A percentile compares a stretch with the other conserved stretches of the same genome.
phyloP scores from a whole-genome alignment of 768 basidiomycete genomes.

The Tricholoma sp. region DNA sequence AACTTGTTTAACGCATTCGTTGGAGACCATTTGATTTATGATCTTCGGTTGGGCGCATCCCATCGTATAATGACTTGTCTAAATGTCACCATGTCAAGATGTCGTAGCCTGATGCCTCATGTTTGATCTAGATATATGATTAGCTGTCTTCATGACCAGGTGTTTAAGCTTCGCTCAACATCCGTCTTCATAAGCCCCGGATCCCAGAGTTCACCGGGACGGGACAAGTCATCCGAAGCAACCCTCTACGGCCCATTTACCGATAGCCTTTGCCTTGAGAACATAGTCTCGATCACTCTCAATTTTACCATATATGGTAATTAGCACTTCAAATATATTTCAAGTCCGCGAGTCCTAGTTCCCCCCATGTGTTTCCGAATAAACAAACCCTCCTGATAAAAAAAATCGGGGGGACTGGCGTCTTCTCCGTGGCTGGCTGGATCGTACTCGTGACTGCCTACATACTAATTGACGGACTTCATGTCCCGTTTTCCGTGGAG shows the following conservation, averaged over 20 bases:
- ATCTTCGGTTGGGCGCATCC: not conserved
- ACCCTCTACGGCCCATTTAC: too few species aligned
- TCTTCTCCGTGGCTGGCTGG: not conserved
- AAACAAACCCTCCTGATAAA: not conserved
- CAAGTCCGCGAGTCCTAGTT: conserved; percentile 18
- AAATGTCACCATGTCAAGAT: not conserved
- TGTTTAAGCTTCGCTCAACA: not conserved
- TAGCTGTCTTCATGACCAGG: not conserved
- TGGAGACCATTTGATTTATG: not conserved
- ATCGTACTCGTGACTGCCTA: not conserved
- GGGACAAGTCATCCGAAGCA: not conserved
- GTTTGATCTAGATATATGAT: conserved; percentile 7
- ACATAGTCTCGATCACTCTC: not conserved
- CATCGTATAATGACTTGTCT: not conserved
- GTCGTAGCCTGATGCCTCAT: conserved; percentile 6
- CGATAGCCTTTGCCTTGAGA: too few species aligned
- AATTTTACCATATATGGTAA: conserved; percentile 7
- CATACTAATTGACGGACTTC: not conserved
- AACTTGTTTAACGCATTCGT: not conserved
- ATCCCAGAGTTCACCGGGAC: not conserved
- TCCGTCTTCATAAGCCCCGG: too few species aligned
- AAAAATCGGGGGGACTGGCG: conserved; percentile 6
- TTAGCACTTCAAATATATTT: conserved; percentile 8
- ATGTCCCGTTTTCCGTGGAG: not conserved
- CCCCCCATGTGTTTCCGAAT: conserved; percentile 1